A percentile compares a stretch with the other conserved stretches of the same genome.
Evolutionary conservation across 2,329 filamentous ascomycete genomes (phyloP).

Genomic region (Sarocladiaceae sp.): DNA sequence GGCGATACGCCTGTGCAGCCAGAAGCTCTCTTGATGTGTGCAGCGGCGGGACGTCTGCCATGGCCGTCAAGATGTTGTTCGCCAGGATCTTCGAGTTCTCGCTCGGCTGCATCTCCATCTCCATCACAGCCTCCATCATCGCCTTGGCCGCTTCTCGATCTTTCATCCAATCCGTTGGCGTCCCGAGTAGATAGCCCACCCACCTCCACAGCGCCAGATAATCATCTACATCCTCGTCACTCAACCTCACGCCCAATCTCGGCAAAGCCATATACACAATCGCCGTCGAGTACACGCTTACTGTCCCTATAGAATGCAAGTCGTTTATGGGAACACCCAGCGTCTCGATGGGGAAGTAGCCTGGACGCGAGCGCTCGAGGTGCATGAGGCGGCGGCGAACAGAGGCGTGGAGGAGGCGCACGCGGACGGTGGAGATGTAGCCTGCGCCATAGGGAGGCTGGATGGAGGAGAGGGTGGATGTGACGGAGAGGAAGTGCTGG

Average conservation of each 20-base stretch:
- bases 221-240: constrained; percentile 55
- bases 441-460: constrained; percentile 55
- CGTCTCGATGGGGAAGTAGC: constrained; percentile 53
- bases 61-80: constrained; percentile 66
- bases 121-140: constrained; percentile 62
- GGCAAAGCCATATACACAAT: constrained; percentile 65
- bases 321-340: constrained; percentile 66
- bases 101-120: constrained; percentile 61
- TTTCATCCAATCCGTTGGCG: constrained; percentile 55
- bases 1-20: constrained; percentile 59
- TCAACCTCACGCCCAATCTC: constrained; percentile 63
- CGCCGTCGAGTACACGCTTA: constrained; percentile 61
- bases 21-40: constrained; percentile 62
- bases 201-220: constrained; percentile 74
- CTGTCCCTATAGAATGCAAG: constrained; percentile 66
- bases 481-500: constrained; percentile 69
- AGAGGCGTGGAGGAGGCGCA: constrained; percentile 58
- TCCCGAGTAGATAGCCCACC: constrained; percentile 64
- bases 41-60: constrained; percentile 60
- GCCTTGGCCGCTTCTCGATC: constrained; percentile 48
- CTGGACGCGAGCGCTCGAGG: constrained; percentile 44
- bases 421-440: constrained; percentile 54
- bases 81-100: constrained; percentile 57
- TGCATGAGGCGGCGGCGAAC: constrained; percentile 57
- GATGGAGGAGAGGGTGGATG: constrained; percentile 56